Evolutionary conservation across 2,329 filamentous ascomycete genomes (phyloP), one percentile per base, ranked within the genome.

Genomic region (Cladosporium sp.): DNA sequence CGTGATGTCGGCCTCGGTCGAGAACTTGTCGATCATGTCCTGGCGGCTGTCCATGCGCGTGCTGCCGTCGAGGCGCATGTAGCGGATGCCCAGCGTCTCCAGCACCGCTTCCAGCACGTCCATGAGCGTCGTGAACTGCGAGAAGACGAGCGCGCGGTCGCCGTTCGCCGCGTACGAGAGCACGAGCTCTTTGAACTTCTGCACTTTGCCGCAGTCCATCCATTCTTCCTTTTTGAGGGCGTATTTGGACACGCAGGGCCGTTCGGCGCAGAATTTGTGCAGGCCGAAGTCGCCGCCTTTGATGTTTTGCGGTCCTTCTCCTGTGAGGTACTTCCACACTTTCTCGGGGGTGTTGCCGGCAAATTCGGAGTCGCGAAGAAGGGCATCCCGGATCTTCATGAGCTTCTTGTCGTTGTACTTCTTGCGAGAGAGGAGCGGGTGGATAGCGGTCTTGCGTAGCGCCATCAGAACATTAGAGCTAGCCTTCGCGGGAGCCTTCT

Each of bases 381-480:
- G 55, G 3, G 58, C 58, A 4, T 53, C 49, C 9, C 64, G 61
- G 80, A 97, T 95, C 62, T 89, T 83, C 51, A 82, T 77, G 5
- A 96, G 81, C 51, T 78, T 85, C 27, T 79, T 74, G 61, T 96
- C 85, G 9, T 80, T 81, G 66, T 93, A 99, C 55, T 88, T 80
- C 2, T 85, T 83, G 3, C 92, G 82, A 69, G 95, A 93, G 8
- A 99, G 80, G 47, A 96, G 79, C 0, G 91, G 89, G 63, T 99
- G 93, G 38, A 96, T 89, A 0, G 93, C 88, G 2, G 92, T 89
- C 67, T 96, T 92, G 39, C 92, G 87, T n/a, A 97, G 80, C 67
- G 91, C 89, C 80, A 96, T 93, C 75, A 96, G 85, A 9, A 64
- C 58, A 43, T 66, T 66, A 9, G 62, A 61, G 42, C 56, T 60